Evolutionary conservation across 768 basidiomycete genomes (phyloP).

Genomic region (Kwoniella dendrophila): DNA sequence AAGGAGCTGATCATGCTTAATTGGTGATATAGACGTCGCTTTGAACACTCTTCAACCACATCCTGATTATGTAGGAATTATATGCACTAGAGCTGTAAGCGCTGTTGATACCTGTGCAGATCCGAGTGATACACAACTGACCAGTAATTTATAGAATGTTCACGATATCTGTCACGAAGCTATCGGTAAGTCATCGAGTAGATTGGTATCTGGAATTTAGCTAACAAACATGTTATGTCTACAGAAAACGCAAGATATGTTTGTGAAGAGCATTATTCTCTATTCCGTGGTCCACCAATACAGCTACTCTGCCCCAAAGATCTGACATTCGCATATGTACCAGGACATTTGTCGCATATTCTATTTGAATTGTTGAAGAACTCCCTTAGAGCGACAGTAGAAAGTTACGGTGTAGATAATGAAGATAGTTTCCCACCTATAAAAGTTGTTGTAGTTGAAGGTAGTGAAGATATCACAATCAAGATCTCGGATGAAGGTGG

Average conservation of each 20-base stretch:
- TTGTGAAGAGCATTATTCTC: conserved; percentile 89
- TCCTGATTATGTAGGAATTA: conserved; percentile 90
- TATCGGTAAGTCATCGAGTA: conserved; percentile 59
- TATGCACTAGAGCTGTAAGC: conserved; percentile 85
- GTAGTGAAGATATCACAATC: conserved; percentile 98
- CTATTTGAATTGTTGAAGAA: conserved; percentile 97
- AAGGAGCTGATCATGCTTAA: neutral
- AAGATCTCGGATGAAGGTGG: conserved; percentile 98
- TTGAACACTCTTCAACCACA: conserved; percentile 90
- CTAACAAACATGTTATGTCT: neutral
- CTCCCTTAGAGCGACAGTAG: conserved; percentile 93
- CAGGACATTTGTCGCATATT: conserved; percentile 96
- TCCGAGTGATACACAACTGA: conserved; percentile 12
- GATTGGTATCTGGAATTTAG: neutral
- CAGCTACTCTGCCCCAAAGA: conserved; percentile 89
- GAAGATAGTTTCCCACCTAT: conserved; percentile 83
- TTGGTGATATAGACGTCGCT: conserved; percentile 72
- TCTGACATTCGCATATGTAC: conserved; percentile 90
- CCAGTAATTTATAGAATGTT: conserved; percentile 66
- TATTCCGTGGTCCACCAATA: conserved; percentile 94
- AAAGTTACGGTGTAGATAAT: conserved; percentile 79
- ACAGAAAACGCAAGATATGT: conserved; percentile 80
- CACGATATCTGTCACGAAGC: conserved; percentile 98
- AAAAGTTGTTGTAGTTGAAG: conserved; percentile 92
- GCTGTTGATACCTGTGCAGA: neutral